Evolutionary conservation across 2,329 filamentous ascomycete genomes (phyloP).

Genomic region (Aspergillus cejpii): DNA sequence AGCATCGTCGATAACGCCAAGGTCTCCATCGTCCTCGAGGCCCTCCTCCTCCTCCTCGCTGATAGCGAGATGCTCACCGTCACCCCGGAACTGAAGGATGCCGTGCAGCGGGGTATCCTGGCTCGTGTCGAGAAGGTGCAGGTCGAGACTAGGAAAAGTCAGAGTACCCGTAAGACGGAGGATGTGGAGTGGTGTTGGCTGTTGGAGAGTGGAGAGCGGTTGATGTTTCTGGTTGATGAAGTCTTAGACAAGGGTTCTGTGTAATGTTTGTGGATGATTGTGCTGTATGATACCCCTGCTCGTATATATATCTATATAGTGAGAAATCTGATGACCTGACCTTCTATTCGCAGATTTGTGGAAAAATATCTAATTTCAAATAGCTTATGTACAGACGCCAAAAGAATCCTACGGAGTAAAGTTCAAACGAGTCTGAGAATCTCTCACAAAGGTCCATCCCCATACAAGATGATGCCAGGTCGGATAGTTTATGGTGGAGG

Average conservation of each 20-base stretch:
- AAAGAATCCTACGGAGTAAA: too few species aligned
- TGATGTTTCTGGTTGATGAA: slow-evolving; percentile 34
- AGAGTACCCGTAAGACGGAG: slow-evolving; percentile 30
- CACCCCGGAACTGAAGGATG: slow-evolving; percentile 36
- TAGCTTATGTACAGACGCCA: not conserved
- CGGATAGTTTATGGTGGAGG: slow-evolving; percentile 45
- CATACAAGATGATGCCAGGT: too few species aligned
- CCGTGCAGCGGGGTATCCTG: slow-evolving; percentile 49
- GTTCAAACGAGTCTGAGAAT: too few species aligned
- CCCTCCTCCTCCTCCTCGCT: slow-evolving; percentile 51
- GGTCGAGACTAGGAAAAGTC: slow-evolving; percentile 42
- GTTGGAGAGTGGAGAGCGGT: slow-evolving; percentile 38
- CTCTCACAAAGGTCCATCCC: slow-evolving; percentile 1
- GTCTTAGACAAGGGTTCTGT: slow-evolving; percentile 6
- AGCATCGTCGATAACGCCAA: slow-evolving; percentile 64
- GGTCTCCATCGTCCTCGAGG: slow-evolving; percentile 62
- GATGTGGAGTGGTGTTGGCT: slow-evolving; percentile 36
- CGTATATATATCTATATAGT: too few species aligned
- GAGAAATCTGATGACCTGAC: too few species aligned
- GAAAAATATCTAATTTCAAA: not conserved
- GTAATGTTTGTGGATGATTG: not conserved
- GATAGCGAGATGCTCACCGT: slow-evolving; percentile 29
- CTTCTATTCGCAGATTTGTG: too few species aligned
- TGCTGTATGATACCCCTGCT: not conserved
- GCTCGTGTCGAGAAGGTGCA: slow-evolving; percentile 44